Evolutionary conservation across 345 rosid genomes (phyloP).

Genomic region (Euphorbia peplus): DNA sequence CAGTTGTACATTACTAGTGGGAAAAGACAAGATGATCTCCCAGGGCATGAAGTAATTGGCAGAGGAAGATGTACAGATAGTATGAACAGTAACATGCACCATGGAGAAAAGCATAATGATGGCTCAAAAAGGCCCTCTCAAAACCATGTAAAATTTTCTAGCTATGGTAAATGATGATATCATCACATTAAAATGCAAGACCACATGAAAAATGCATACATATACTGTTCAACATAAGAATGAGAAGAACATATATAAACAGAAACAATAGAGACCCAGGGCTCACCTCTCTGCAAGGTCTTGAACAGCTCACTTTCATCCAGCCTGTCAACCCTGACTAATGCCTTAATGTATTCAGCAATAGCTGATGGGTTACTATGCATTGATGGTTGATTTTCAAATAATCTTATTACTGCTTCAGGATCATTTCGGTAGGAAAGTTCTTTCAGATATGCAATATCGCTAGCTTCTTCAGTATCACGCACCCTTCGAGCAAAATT

Average conservation of each 20-base stretch:
- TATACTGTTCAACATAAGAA: background rate
- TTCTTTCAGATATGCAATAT: conserved; percentile 67
- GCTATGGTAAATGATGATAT: background rate
- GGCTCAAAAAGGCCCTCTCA: background rate
- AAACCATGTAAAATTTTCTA: background rate
- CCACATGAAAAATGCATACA: background rate
- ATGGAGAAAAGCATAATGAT: background rate
- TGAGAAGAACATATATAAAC: background rate
- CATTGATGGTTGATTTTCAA: conserved; percentile 77
- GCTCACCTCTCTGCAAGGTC: conserved; percentile 79
- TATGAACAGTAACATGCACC: background rate
- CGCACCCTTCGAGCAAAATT: conserved; percentile 70
- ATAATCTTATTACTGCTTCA: conserved; percentile 75
- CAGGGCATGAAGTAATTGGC: background rate
- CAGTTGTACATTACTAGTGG: background rate
- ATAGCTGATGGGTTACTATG: conserved; percentile 63
- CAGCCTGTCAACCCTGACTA: conserved; percentile 83
- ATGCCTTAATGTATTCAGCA: conserved; percentile 80
- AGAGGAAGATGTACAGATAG: background rate
- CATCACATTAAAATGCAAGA: background rate
- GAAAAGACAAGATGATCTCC: background rate
- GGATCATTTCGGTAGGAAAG: conserved; percentile 77
- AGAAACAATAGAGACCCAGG: background rate
- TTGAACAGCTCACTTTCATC: conserved; percentile 76
- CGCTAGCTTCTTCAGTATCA: conserved; percentile 66